Evolutionary conservation across 2,329 filamentous ascomycete species (phyloP).

Genomic region (Lasiodiplodia sp.): DNA sequence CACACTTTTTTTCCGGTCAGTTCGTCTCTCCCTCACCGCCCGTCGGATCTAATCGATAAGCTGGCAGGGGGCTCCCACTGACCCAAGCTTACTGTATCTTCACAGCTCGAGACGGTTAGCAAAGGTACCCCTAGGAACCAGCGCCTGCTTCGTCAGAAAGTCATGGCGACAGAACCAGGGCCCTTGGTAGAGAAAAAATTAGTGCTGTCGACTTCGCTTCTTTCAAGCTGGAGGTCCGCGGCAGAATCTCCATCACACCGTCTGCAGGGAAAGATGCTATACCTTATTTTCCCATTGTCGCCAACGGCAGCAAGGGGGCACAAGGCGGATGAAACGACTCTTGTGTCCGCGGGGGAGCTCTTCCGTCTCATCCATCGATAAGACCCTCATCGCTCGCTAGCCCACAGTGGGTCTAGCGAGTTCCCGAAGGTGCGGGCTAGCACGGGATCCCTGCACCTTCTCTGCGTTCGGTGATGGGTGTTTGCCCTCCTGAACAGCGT

Average conservation of each 20-base stretch:
- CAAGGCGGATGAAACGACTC: neutral
- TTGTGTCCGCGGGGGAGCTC: neutral
- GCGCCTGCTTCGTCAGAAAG: neutral
- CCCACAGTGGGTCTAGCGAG: neutral
- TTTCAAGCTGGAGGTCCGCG: neutral
- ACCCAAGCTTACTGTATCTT: neutral
- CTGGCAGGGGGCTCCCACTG: neutral
- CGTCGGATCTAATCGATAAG: neutral
- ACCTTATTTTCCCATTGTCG: neutral
- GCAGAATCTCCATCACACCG: neutral
- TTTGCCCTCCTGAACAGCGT: constrained; percentile 28
- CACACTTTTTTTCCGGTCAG: constrained; percentile 11
- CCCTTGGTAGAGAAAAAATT: neutral
- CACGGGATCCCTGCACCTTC: constrained; percentile 19
- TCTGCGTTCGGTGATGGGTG: constrained; percentile 22
- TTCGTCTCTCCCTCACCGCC: neutral
- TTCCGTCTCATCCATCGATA: constrained; percentile 2
- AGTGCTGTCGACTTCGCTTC: neutral
- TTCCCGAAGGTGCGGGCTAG: neutral
- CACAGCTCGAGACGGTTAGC: neutral
- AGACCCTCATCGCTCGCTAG: constrained; percentile 4
- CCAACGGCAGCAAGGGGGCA: neutral
- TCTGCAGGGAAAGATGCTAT: neutral
- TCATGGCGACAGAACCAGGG: too few relatives aligned
- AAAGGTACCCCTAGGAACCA: neutral